Evolutionary conservation across 1,284 basidiomycete genomes (phyloP).

Genomic region (Cryptococcus deneoformans): DNA sequence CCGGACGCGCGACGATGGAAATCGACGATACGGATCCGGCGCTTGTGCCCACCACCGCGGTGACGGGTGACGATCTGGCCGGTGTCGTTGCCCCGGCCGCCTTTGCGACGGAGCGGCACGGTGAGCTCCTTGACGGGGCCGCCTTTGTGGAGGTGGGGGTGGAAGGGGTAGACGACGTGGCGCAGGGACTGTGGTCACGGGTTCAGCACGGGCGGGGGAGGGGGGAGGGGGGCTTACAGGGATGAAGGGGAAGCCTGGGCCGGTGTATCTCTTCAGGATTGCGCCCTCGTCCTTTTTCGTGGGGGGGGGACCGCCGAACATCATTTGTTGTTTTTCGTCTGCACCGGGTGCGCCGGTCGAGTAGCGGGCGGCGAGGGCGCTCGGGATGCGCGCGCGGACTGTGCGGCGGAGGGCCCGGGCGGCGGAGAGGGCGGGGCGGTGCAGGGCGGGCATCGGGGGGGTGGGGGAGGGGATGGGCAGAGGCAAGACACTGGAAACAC

Average conservation of each 20-base stretch:
- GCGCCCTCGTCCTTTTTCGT: conserved; percentile 24
- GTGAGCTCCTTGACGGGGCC: conserved; percentile 81
- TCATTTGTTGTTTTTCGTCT: conserved; percentile 12
- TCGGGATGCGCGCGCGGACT: conserved; percentile 20
- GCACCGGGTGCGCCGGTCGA: conserved; percentile 13
- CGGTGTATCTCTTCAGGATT: conserved; percentile 41
- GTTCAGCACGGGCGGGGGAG: not conserved
- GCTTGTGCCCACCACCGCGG: conserved; percentile 87
- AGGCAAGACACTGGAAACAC: too few relatives aligned
- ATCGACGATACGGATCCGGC: conserved; percentile 82
- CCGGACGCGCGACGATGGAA: conserved; percentile 76
- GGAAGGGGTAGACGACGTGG: conserved; percentile 77
- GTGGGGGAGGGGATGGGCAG: too few relatives aligned
- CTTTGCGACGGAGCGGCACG: conserved; percentile 73
- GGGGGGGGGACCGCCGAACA: conserved; percentile 27
- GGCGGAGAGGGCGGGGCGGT: conserved; percentile 19
- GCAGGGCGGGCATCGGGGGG: conserved; percentile 18
- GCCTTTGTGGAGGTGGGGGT: conserved; percentile 78
- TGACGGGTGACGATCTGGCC: conserved; percentile 87
- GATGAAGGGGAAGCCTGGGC: conserved; percentile 44
- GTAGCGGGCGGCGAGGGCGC: conserved; percentile 13
- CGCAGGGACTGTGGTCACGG: conserved; percentile 60
- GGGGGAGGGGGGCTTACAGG: conserved; percentile 28
- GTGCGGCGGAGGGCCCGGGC: conserved; percentile 14
- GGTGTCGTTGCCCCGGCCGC: conserved; percentile 70